These are phyloP conservation scores for Lasiodiplodia citricola DNA, from an alignment of 2,329 filamentous ascomycete species.

Conservation along the genomic window DNA sequence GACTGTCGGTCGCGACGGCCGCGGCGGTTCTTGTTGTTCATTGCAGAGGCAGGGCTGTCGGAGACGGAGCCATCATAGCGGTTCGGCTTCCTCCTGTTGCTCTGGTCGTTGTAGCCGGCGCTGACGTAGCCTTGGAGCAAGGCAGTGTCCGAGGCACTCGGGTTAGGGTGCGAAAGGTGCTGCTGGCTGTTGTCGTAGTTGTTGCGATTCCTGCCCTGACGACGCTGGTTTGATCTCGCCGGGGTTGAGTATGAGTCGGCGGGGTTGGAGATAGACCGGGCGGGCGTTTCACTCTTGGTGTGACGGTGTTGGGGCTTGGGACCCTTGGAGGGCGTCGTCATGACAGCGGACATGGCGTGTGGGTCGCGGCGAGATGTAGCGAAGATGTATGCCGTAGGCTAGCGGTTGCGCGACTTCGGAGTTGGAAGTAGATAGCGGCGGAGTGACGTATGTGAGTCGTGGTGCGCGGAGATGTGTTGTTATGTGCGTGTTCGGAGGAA, in stretches of 20 bases:
- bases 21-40: conserved; percentile 14
- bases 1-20: conserved; percentile 10
- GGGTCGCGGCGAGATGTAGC: not conserved
- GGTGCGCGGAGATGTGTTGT: conserved; percentile 16
- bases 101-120: conserved; percentile 28
- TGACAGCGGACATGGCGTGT: conserved; percentile 21
- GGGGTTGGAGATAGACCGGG: conserved; percentile 33
- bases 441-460: conserved; percentile 21
- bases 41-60: conserved; percentile 33
- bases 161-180: conserved; percentile 11
- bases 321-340: conserved; percentile 38
- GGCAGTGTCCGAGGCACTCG: conserved; percentile 20
- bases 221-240: conserved; percentile 38
- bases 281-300: conserved; percentile 34
- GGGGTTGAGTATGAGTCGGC: conserved; percentile 31
- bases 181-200: conserved; percentile 36
- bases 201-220: conserved; percentile 41
- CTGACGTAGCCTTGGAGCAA: conserved; percentile 30
- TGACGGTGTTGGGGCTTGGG: conserved; percentile 38
- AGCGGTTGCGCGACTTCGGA: not conserved
- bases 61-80: conserved; percentile 51
- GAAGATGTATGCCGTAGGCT: not conserved
- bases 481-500: conserved; percentile 24
- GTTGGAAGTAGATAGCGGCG: not conserved
- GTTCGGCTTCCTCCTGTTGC: not conserved